Percentiles rank a stretch among this genome's conserved stretches.
phyloP scores from a whole-genome alignment of 495 filamentous ascomycete genomes.

The Achaetomiella virescens region DNA sequence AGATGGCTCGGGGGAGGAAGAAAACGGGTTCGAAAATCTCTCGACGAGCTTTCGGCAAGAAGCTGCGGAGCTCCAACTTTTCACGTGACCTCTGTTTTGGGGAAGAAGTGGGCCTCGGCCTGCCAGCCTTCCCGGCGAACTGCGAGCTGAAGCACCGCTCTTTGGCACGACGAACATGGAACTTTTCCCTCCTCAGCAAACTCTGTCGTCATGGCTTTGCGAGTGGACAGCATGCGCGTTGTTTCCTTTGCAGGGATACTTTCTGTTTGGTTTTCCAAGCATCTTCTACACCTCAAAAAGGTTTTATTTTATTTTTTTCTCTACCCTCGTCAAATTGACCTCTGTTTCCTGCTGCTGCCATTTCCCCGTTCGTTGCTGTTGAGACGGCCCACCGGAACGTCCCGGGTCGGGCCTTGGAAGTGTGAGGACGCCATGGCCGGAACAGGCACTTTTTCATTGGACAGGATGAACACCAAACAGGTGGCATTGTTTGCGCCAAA shows the following conservation, averaged over 20 bases:
- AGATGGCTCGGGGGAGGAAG: constrained; percentile 34
- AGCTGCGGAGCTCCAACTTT: constrained; percentile 32
- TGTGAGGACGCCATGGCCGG: neutral
- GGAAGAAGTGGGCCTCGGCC: constrained; percentile 10
- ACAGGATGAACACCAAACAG: neutral
- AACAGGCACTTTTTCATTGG: constrained; percentile 3
- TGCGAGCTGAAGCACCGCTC: neutral
- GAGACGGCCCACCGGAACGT: constrained; percentile 15
- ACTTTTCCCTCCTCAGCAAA: neutral
- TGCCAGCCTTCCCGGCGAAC: constrained; percentile 10
- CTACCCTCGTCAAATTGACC: neutral
- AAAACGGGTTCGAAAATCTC: constrained; percentile 38
- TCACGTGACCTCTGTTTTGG: constrained; percentile 25
- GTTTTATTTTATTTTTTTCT: neutral
- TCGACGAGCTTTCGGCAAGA: constrained; percentile 34
- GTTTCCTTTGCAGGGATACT: no score
- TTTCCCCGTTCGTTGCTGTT: constrained; percentile 9
- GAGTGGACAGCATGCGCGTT: neutral
- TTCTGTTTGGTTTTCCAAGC: no score
- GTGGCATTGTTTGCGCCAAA: neutral
- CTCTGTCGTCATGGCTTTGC: neutral
- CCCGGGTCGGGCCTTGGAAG: constrained; percentile 10
- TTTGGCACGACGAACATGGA: neutral
- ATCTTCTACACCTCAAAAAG: no score
- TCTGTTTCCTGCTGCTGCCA: neutral